Evolutionary conservation across 768 basidiomycete genomes (phyloP), one percentile per base, ranked within the genome.

Genomic region (Neoboletus subvelutipes): DNA sequence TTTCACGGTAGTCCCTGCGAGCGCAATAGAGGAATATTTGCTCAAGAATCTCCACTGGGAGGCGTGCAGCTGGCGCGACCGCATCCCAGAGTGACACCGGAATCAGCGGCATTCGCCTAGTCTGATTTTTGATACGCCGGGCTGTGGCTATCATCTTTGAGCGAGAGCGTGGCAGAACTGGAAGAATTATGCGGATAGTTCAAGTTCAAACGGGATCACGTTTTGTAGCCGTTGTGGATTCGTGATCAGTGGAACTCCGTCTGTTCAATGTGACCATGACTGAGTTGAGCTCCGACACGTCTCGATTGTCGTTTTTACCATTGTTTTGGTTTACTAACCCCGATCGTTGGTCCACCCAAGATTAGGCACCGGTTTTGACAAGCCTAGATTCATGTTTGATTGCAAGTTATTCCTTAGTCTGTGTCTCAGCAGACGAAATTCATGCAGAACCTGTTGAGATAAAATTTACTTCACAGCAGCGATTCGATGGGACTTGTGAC

Each of bases 11-110:
- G 24, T n/a, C 40, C 3, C 31, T 15, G 18, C 22, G 39, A 12
- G 51, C 39, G 18, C 6, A 54, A n/a, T 33, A n/a, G 52, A 54
- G 22, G 52, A 55, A 54, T 40, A 54, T 36, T 6, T 17, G 8
- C 1, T n/a, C 13, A 37, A 53, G 52, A 17, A 54, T 26, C n/a
- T 53, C 52, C 33, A 13, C 10, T 28, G 50, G 52, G 10, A 52
- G 34, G n/a, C 34, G n/a, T 22, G 18, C 20, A 28, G 37, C 50
- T 7, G 26, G 52, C 26, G 26, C n/a, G 15, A 37, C 48, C 17
- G 20, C 26, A 1, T 36, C 52, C 20, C 13, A 28, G 34, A 54
- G n/a, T 28, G 49, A 28, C 10, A 4, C 9, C n/a, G 9, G 15
- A 12, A 10, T 31, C 52, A 36, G 33, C 26, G n/a, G 2, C n/a